Evolutionary conservation across 768 basidiomycete genomes (phyloP).

Genomic region (Sarcodon sp.): DNA sequence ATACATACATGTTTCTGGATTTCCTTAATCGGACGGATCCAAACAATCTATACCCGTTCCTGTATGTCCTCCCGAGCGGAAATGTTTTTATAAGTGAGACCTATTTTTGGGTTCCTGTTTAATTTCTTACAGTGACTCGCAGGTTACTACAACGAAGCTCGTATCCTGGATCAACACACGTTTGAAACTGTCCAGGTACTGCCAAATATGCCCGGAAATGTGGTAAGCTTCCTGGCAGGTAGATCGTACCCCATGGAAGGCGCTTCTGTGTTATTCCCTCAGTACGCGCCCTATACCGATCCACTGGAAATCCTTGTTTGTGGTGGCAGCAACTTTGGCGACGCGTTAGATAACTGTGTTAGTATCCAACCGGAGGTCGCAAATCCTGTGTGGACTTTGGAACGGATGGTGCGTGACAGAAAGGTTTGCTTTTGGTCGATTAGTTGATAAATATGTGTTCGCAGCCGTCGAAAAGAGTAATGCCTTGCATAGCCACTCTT

Average conservation of each 20-base stretch:
- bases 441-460: neutral
- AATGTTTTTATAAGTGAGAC: slow-evolving; percentile 55
- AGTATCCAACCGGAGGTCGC: slow-evolving; percentile 49
- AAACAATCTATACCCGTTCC: slow-evolving; percentile 71
- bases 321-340: slow-evolving; percentile 56
- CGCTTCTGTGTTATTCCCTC: slow-evolving; percentile 55
- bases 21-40: slow-evolving; percentile 66
- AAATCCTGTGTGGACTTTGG: slow-evolving; percentile 55
- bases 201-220: slow-evolving; percentile 67
- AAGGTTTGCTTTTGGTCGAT: neutral
- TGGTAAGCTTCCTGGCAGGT: slow-evolving; percentile 59
- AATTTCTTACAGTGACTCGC: neutral
- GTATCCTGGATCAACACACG: slow-evolving; percentile 53
- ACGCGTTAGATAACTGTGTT: slow-evolving; percentile 59
- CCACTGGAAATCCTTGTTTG: slow-evolving; percentile 61
- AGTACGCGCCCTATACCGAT: slow-evolving; percentile 60
- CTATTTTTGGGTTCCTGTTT: neutral
- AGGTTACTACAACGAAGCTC: slow-evolving; percentile 78
- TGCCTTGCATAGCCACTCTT: slow-evolving; percentile 60
- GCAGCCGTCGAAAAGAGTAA: slow-evolving; percentile 61
- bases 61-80: slow-evolving; percentile 57
- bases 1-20: slow-evolving; percentile 46
- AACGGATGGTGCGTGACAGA: slow-evolving; percentile 50
- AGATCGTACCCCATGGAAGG: slow-evolving; percentile 74
- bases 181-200: slow-evolving; percentile 46